Percentiles rank a stretch among this genome's conserved stretches.
Conservation (phyloP, 352 stramenopile species). For the Pythium folliculosum region DNA sequence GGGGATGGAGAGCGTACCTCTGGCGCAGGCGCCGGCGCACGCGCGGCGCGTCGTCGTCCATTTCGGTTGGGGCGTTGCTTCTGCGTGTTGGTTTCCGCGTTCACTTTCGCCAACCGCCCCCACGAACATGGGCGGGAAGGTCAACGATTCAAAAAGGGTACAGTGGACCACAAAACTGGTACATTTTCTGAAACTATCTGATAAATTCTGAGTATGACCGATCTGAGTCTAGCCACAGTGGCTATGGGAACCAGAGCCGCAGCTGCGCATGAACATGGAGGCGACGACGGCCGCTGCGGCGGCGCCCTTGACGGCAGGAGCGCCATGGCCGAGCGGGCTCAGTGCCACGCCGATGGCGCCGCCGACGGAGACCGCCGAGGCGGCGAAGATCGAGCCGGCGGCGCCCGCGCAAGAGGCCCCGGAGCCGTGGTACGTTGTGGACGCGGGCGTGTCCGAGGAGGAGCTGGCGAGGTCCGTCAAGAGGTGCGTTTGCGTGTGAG, state of each 20-base stretch:
- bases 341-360: not conserved
- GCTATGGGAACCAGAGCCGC: not conserved
- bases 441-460: constrained; percentile 24
- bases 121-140: not conserved
- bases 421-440: constrained; percentile 12
- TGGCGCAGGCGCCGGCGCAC: constrained; percentile 27
- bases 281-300: not conserved
- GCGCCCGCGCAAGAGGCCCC: not conserved
- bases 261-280: too few species aligned
- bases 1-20: constrained; percentile 9
- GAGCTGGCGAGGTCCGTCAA: constrained; percentile 31
- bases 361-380: not conserved
- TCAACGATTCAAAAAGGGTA: constrained; percentile 32
- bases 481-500: constrained; percentile 17
- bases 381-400: constrained; percentile 9
- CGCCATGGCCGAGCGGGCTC: not conserved
- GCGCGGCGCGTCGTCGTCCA: constrained; percentile 14
- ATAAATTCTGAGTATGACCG: not conserved
- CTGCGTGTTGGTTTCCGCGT: not conserved
- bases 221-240: constrained; percentile 1
- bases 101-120: not conserved
- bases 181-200: constrained; percentile 6
- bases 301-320: not conserved
- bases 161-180: constrained; percentile 17
- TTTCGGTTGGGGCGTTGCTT: not conserved